Percentiles rank a stretch among this genome's conserved stretches.
Evolutionary conservation across 495 filamentous ascomycete species (phyloP).

Genomic region (Darksidea phi): DNA sequence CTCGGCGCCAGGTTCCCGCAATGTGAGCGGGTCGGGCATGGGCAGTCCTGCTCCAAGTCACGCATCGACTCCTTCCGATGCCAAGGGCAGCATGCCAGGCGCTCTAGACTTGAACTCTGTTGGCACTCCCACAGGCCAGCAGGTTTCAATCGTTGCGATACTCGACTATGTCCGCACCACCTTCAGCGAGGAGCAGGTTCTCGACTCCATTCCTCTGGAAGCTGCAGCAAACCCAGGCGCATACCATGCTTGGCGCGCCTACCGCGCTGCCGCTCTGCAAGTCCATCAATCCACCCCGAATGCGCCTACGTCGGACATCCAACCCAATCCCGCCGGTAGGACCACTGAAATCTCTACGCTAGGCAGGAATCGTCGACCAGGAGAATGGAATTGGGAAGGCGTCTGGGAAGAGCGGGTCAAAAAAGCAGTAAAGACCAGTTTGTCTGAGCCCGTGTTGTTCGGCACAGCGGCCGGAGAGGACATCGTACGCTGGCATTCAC

Average conservation of each 20-base stretch:
- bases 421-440: constrained; percentile 70
- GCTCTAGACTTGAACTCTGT: neutral
- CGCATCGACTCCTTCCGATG: constrained; percentile 13
- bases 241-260: constrained; percentile 83
- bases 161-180: constrained; percentile 76
- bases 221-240: constrained; percentile 84
- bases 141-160: constrained; percentile 57
- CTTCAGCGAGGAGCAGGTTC: constrained; percentile 71
- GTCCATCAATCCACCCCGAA: constrained; percentile 3
- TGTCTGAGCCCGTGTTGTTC: constrained; percentile 74
- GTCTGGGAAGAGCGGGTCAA: constrained; percentile 86
- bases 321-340: neutral
- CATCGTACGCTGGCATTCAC: constrained; percentile 10
- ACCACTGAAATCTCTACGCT: constrained; percentile 9
- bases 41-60: constrained; percentile 14
- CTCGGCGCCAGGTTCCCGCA: constrained; percentile 36
- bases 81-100: neutral
- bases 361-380: constrained; percentile 56
- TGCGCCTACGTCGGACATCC: constrained; percentile 15
- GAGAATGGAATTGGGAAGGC: constrained; percentile 94
- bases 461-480: constrained; percentile 47
- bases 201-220: constrained; percentile 76
- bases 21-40: constrained; percentile 35
- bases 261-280: constrained; percentile 46
- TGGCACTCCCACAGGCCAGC: constrained; percentile 5